A percentile compares a stretch with the other conserved stretches of the same genome.
Conservation (phyloP, 495 filamentous ascomycete species). For the Xylaria nigripes region DNA sequence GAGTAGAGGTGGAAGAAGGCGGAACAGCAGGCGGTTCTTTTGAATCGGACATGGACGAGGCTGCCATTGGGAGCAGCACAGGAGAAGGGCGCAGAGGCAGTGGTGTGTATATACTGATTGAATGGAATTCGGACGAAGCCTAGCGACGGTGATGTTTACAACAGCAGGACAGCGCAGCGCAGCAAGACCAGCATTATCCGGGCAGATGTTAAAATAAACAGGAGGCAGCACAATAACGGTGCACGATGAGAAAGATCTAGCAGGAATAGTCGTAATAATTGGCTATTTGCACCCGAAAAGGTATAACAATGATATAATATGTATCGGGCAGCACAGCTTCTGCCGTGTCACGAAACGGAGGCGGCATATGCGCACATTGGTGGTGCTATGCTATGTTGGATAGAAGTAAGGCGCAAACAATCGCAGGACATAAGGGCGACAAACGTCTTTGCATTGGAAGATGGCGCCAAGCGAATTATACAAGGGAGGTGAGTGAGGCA, state of each 20-base stretch:
- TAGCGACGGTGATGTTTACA: background rate
- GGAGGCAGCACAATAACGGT: background rate
- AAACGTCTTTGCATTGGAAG: slow-evolving; percentile 2
- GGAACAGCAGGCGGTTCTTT: slow-evolving; percentile 11
- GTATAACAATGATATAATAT: slow-evolving; percentile 12
- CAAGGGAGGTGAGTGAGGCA: too few species aligned
- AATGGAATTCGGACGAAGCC: background rate
- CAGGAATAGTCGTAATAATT: background rate
- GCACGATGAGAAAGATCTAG: background rate
- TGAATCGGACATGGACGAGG: slow-evolving; percentile 8
- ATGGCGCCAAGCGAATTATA: background rate
- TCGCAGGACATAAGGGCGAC: background rate
- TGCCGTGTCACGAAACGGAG: slow-evolving; percentile 20
- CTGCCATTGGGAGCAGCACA: slow-evolving; percentile 17
- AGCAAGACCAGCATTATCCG: background rate
- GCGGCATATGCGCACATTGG: slow-evolving; percentile 15
- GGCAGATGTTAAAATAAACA: background rate
- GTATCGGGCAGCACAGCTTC: slow-evolving; percentile 17
- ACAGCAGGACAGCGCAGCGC: slow-evolving; percentile 3
- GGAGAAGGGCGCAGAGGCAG: background rate
- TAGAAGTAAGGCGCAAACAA: slow-evolving; percentile 5
- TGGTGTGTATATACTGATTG: background rate
- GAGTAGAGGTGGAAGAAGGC: background rate
- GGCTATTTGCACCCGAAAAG: slow-evolving; percentile 4
- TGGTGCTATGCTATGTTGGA: background rate